phyloP scores from a whole-genome alignment of 805 yeast species.

The Ogataea naganishii region DNA sequence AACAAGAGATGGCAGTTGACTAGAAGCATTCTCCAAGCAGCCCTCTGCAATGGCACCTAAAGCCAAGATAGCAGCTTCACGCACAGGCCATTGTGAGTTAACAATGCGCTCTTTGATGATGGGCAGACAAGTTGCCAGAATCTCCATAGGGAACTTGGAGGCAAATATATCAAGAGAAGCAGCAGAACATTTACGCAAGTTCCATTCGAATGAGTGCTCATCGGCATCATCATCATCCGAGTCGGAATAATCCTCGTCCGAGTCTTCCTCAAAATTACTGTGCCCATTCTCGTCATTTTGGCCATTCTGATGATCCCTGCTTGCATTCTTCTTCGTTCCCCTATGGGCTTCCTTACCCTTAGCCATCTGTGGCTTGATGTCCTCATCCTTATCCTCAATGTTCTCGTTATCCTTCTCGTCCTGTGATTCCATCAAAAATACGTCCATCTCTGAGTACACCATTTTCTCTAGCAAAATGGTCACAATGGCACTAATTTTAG shows the following conservation, averaged over 20 bases:
- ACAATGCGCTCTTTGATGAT: conserved; percentile 61
- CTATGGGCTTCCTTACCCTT: conserved; percentile 44
- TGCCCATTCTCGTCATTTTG: conserved; percentile 10
- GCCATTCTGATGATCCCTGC: conserved; percentile 5
- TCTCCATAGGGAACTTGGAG: conserved; percentile 54
- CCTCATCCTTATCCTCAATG: conserved; percentile 78
- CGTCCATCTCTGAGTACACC: conserved; percentile 83
- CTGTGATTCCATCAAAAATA: conserved; percentile 49
- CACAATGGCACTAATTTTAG: conserved; percentile 53
- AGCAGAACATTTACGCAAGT: conserved; percentile 86
- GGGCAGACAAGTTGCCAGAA: conserved; percentile 64
- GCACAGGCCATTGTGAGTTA: conserved; percentile 72
- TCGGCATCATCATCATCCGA: conserved; percentile 70
- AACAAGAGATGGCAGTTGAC: conserved; percentile 69
- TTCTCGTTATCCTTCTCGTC: conserved; percentile 72
- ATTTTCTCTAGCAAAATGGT: conserved; percentile 73
- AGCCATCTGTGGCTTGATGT: conserved; percentile 75
- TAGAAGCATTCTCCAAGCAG: conserved; percentile 61
- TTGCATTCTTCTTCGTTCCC: conserved; percentile 12
- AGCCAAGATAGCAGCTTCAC: conserved; percentile 91
- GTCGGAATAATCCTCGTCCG: conserved; percentile 51
- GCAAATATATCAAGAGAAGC: conserved; percentile 85
- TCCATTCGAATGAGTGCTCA: conserved; percentile 73
- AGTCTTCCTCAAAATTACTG: conserved; percentile 28
- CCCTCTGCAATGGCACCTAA: conserved; percentile 94